phyloP scores from a whole-genome alignment of 495 filamentous ascomycete genomes.

The Lasiosphaeris hirsuta region DNA sequence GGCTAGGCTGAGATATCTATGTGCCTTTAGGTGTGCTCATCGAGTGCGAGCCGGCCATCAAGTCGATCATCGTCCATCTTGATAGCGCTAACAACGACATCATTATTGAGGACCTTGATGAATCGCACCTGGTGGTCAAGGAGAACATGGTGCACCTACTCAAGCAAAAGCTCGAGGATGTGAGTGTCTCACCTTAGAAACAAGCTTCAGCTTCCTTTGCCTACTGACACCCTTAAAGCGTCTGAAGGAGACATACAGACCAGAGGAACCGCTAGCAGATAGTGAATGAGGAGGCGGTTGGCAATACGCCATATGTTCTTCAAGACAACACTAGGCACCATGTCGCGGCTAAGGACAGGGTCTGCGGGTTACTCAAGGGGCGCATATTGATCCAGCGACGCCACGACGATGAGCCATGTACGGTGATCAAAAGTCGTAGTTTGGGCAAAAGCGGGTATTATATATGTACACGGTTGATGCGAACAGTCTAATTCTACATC shows the following conservation, averaged over 20 bases:
- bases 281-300: slow-evolving; percentile 32
- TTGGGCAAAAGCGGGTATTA: not conserved
- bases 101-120: slow-evolving; percentile 69
- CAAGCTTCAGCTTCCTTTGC: not conserved
- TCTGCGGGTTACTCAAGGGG: too few species aligned
- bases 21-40: slow-evolving; percentile 61
- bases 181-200: slow-evolving; percentile 18
- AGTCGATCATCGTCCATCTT: slow-evolving; percentile 59
- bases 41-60: slow-evolving; percentile 65
- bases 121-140: slow-evolving; percentile 69
- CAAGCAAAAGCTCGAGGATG: slow-evolving; percentile 57
- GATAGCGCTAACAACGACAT: slow-evolving; percentile 52
- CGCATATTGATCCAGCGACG: too few species aligned
- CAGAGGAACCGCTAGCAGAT: slow-evolving; percentile 38
- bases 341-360: too few species aligned
- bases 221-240: slow-evolving; percentile 20
- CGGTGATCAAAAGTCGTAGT: too few species aligned
- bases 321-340: too few species aligned
- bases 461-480: not conserved
- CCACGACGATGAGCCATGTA: too few species aligned
- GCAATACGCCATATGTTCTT: not conserved
- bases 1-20: too few species aligned
- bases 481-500: not conserved
- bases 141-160: slow-evolving; percentile 63
- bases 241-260: slow-evolving; percentile 41